phyloP scores from a whole-genome alignment of 306 rosid genomes.

The Vicia sativa region DNA sequence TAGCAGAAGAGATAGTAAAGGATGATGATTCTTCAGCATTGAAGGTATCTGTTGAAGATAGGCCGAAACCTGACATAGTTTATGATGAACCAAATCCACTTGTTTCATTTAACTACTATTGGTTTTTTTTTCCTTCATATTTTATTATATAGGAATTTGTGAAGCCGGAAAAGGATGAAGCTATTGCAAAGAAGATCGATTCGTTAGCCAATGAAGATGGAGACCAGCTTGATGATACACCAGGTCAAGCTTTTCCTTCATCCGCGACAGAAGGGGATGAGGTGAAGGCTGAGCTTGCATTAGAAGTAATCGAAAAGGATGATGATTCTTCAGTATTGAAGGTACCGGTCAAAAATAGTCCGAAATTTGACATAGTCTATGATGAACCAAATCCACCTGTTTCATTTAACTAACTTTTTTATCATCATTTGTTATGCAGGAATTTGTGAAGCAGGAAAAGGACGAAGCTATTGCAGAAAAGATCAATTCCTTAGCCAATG shows the following conservation, averaged over 20 bases:
- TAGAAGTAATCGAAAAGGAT: constrained; percentile 34
- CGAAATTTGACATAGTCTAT: constrained; percentile 37
- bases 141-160: constrained; percentile 37
- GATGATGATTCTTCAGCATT: too few species aligned
- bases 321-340: constrained; percentile 32
- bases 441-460: too few species aligned
- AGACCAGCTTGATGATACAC: constrained; percentile 36
- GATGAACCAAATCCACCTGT: constrained; percentile 27
- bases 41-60: too few species aligned
- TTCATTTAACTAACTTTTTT: too few species aligned
- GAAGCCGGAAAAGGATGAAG: constrained; percentile 52
- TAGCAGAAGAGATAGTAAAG: too few species aligned
- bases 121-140: too few species aligned
- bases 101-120: too few species aligned
- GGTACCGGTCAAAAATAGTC: constrained; percentile 29
- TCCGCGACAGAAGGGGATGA: constrained; percentile 39
- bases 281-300: constrained; percentile 34
- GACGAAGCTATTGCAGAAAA: background rate
- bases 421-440: too few species aligned
- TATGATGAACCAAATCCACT: too few species aligned
- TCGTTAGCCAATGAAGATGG: constrained; percentile 44
- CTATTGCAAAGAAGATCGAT: constrained; percentile 35
- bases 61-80: too few species aligned
- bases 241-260: constrained; percentile 26
- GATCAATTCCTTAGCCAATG: too few species aligned